phyloP scores from a whole-genome alignment of 371 early-diverging fungal species.

The Mortierella sp. region DNA sequence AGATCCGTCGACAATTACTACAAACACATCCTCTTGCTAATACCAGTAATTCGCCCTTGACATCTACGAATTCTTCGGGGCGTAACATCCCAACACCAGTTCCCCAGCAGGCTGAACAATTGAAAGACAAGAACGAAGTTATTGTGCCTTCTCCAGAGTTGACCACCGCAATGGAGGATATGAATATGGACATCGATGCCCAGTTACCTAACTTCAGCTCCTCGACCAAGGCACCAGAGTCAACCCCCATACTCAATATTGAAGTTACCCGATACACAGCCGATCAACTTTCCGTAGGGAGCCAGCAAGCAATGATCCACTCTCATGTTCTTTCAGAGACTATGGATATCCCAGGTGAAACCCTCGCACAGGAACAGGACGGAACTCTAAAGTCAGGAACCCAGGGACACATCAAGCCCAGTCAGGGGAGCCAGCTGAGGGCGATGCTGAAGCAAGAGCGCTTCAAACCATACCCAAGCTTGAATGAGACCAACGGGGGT shows the following conservation, averaged over 20 bases:
- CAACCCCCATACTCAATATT: neutral
- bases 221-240: neutral
- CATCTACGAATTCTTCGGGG: neutral
- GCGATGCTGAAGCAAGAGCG: constrained; percentile 16
- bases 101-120: neutral
- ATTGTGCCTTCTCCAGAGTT: neutral
- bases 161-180: neutral
- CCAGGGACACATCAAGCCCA: neutral
- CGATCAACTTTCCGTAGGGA: neutral
- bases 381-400: neutral
- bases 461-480: constrained; percentile 19
- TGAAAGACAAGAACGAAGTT: neutral
- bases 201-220: neutral
- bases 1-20: neutral
- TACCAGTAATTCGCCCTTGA: neutral
- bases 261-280: neutral
- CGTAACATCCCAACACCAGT: neutral
- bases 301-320: neutral
- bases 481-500: neutral
- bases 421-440: constrained; percentile 11
- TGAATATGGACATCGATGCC: neutral
- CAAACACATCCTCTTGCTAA: neutral
- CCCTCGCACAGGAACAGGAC: neutral
- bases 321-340: neutral
- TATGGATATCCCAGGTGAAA: neutral